Conservation (phyloP, 352 stramenopile genomes). For the Globisporangium lucens region DNA sequence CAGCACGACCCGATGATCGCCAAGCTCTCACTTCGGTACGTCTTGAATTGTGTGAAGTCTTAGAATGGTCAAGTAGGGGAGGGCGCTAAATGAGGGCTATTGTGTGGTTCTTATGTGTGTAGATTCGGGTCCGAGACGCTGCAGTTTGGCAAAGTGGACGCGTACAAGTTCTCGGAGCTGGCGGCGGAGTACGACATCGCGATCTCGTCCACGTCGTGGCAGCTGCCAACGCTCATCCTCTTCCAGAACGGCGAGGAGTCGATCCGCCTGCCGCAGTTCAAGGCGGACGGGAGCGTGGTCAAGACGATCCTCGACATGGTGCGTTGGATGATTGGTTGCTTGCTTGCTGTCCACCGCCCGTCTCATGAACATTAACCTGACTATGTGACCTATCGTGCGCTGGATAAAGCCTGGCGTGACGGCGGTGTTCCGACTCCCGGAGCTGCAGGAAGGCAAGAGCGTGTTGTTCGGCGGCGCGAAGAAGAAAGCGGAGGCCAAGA, state of each 20-base stretch:
- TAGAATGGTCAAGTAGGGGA: neutral
- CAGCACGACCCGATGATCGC: slow-evolving; percentile 74
- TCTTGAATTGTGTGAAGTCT: neutral
- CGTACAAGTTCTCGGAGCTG: slow-evolving; percentile 62
- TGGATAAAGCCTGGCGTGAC: slow-evolving; percentile 34
- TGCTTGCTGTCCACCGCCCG: no score
- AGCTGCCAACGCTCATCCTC: slow-evolving; percentile 72
- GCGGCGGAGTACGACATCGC: slow-evolving; percentile 56
- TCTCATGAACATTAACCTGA: no score
- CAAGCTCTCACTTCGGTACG: slow-evolving; percentile 57
- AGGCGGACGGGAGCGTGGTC: slow-evolving; percentile 46
- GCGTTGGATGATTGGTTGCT: slow-evolving; percentile 1
- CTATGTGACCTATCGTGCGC: no score
- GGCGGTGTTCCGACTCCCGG: slow-evolving; percentile 49
- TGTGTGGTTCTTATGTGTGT: neutral
- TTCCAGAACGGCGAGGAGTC: slow-evolving; percentile 61
- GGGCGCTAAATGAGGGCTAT: neutral
- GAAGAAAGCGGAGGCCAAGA: neutral
- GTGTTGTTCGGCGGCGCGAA: slow-evolving; percentile 20
- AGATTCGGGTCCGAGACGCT: slow-evolving; percentile 51
- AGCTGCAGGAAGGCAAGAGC: slow-evolving; percentile 50
- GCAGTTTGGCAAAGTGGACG: slow-evolving; percentile 64
- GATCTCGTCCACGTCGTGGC: slow-evolving; percentile 58
- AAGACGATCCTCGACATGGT: slow-evolving; percentile 66
- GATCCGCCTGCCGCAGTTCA: slow-evolving; percentile 53